Conservation (phyloP, 805 yeast genomes). For the Kodamaea nitidulidarum region DNA sequence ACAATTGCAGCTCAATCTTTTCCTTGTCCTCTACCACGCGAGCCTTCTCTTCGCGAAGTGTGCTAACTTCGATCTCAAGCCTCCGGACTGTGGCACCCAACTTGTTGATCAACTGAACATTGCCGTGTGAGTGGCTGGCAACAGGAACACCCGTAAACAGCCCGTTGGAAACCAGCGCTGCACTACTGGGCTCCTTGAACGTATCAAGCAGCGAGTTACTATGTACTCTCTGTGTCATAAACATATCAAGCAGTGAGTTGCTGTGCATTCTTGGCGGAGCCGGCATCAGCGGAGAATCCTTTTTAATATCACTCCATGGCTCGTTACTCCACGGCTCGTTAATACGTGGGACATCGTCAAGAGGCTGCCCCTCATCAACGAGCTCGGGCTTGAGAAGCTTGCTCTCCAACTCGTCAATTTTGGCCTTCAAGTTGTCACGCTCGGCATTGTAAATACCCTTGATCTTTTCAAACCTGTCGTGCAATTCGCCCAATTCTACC, state of each 20-base stretch:
- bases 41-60: slow-evolving; percentile 59
- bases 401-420: slow-evolving; percentile 1
- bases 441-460: slow-evolving; percentile 30
- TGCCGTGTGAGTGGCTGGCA: slow-evolving; percentile 8
- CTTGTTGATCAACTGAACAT: slow-evolving; percentile 65
- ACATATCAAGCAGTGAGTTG: slow-evolving; percentile 1
- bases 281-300: slow-evolving; percentile 45
- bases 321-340: slow-evolving; percentile 7
- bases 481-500: slow-evolving; percentile 20
- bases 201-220: slow-evolving; percentile 3
- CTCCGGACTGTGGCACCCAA: slow-evolving; percentile 74
- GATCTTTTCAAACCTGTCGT: slow-evolving; percentile 30
- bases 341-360: too few species aligned
- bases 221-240: not conserved
- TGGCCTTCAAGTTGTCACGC: slow-evolving; percentile 20
- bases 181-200: not conserved
- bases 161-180: slow-evolving; percentile 4
- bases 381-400: not conserved
- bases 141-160: slow-evolving; percentile 1
- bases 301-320: slow-evolving; percentile 27
- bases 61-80: slow-evolving; percentile 70
- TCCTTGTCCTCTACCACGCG: slow-evolving; percentile 55
- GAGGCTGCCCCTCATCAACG: too few species aligned
- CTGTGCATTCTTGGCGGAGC: not conserved
- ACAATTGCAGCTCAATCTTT: slow-evolving; percentile 63